These are phyloP conservation scores for Rubia peregrina DNA, from an alignment of 305 asterid species.

Conservation along the genomic window DNA sequence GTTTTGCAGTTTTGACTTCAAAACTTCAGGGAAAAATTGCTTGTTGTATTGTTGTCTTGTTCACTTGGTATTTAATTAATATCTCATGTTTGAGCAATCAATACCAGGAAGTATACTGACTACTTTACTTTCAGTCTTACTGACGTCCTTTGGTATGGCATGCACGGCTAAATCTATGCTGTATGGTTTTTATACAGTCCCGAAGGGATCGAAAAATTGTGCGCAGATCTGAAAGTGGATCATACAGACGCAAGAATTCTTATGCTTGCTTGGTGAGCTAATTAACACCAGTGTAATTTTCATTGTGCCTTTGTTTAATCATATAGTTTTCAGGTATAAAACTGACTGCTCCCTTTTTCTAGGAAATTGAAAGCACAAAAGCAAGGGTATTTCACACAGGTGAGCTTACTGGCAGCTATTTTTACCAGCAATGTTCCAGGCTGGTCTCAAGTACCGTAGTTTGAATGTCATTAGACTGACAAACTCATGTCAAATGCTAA, in stretches of 20 bases:
- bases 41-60: neutral
- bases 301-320: slow-evolving; percentile 18
- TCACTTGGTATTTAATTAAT: neutral
- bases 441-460: neutral
- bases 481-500: neutral
- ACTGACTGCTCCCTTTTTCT: slow-evolving; percentile 24
- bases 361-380: slow-evolving; percentile 84
- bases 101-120: neutral
- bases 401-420: slow-evolving; percentile 18
- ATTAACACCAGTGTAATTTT: slow-evolving; percentile 10
- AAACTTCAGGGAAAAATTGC: neutral
- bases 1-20: neutral
- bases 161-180: neutral
- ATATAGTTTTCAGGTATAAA: slow-evolving; percentile 15
- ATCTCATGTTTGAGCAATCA: neutral
- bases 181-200: slow-evolving; percentile 42
- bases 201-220: slow-evolving; percentile 64
- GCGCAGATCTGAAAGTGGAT: slow-evolving; percentile 59
- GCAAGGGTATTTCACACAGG: slow-evolving; percentile 82
- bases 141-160: neutral
- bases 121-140: neutral
- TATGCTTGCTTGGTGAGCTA: slow-evolving; percentile 74
- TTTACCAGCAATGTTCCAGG: neutral
- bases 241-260: slow-evolving; percentile 65
- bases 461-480: neutral